Evolutionary conservation across 345 rosid species (phyloP).

Genomic region (Moricandia moricandioides): DNA sequence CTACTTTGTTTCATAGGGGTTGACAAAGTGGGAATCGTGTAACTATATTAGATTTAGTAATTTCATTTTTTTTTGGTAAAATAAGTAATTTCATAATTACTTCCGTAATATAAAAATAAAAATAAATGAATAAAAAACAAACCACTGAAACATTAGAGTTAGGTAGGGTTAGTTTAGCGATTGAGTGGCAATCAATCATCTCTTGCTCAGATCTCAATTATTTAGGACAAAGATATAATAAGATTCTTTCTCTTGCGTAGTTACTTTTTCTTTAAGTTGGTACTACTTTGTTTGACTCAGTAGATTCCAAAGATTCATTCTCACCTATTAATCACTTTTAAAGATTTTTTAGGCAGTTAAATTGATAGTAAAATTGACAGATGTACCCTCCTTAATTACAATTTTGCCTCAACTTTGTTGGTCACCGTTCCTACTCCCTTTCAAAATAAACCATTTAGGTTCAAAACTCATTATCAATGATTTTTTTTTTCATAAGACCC

Average conservation of each 20-base stretch:
- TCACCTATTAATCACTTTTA: conserved; percentile 13
- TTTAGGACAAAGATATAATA: conserved; percentile 10
- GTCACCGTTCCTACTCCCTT: conserved; percentile 22
- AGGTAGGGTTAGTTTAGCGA: no score
- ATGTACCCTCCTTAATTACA: background rate
- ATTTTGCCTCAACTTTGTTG: conserved; percentile 15
- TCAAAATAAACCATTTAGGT: conserved; percentile 13
- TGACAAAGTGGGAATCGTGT: conserved; percentile 31
- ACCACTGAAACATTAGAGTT: background rate
- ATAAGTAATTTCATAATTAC: background rate
- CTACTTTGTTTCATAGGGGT: conserved; percentile 14
- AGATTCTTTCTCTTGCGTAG: conserved; percentile 23
- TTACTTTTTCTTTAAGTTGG: no score
- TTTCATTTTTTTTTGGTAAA: background rate
- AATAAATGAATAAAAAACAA: background rate
- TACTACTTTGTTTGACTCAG: conserved; percentile 18
- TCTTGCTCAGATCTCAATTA: conserved; percentile 29
- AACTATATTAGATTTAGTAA: background rate
- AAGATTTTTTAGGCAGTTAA: conserved; percentile 7
- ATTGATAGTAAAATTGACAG: background rate
- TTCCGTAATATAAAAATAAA: background rate
- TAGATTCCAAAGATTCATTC: conserved; percentile 44
- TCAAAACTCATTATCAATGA: conserved; percentile 9
- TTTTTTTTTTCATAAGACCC: background rate
- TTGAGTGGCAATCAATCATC: no score